Base-by-base conservation (phyloP, 371 early-diverging fungal genomes). In the Dinochytrium kinnereticum region DNA sequence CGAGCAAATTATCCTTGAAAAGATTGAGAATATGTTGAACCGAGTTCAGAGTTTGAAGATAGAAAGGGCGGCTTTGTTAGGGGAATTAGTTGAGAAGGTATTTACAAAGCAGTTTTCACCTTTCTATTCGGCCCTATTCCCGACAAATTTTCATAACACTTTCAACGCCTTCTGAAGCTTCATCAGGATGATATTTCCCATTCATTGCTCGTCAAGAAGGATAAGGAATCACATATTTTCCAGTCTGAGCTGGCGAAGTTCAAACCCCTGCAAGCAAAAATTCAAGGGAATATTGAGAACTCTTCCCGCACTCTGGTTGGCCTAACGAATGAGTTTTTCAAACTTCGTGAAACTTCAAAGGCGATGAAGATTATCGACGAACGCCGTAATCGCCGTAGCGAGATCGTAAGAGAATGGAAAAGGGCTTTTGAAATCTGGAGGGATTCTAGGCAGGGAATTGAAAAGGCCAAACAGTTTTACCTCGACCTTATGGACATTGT, bases 111-210 rank as follows among this genome's bases (percentile, higher is more conserved):
- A 7, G 24, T 3, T 64, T 21, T 51, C 15, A 24, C 19, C n/a
- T 34, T 40, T 51, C 31, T 1, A 64, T 59, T 30, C 30, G 30
- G 31, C 57, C 7, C 44, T 44, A 68, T 15, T 36, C 3, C 44
- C 19, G 7, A 44, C 19, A 13, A 19, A 13, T 44, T 44, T 44
- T 7, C 44, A 7, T 44, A 13, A n/a, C n/a, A n/a, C n/a, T n/a
- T n/a, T n/a, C n/a, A n/a, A 44, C 49, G 21, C 49, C 13, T 13
- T 40, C 24, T 33, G 3, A 76, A 92, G 91, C 85, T 92, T 0
- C 88, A 90, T 61, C 83, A 93, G 69, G 98, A 97, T 80, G 97
- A 98, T 76, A 97, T 97, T 49, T 91, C 94, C 17, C 86, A 90
- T 24, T 66, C 92, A 10, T 80, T 98, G 72, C 87, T 97, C 55